Evolutionary conservation across 805 yeast genomes (phyloP), one percentile per base, ranked within the genome.

Genomic region (Jamesozyma rosinii): DNA sequence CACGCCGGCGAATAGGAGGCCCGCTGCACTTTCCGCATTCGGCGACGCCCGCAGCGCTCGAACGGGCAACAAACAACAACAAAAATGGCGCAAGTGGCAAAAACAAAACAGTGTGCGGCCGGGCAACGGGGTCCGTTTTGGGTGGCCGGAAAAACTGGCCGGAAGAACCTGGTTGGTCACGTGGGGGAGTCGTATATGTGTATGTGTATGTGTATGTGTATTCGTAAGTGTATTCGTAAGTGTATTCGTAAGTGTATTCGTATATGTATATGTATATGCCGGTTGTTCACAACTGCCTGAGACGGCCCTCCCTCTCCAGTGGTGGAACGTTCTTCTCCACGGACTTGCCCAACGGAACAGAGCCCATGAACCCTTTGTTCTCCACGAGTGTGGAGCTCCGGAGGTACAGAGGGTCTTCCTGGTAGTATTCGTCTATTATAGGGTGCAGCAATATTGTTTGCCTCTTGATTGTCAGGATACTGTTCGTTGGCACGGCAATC

Each of bases 401-500:
- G 46, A 75, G 68, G 49, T 72, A 70, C 9, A 77, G 63, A 43
- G 87, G 85, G 44, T 82, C 83, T 31, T 72, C 73, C 54, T 83
- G 86, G 64, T 79, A 89, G 66, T 79, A 89, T 62, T 92, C 95
- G 60, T 92, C 97, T 38, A 73, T 68, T 35, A 92, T 84, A 1
- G 98, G 98, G 59, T 89, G 95, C 66, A 92, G 67, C 38, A 92
- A 68, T 3, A 92, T 92, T 1, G 95, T 86, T 60, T 89, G 95
- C 44, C 78, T 80, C 49, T 78, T 80, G 46, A 92, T 79, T 0
- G 95, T 84, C 14, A 92, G 62, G 1, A 82, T 68, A 3, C 97
- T 83, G 60, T 92, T 92, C 1, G 97, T 83, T 2, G 97, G 97
- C 0, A 92, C 94, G 3, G 96, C 81, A 41, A 90, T 84, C 98